A percentile compares a stretch with the other conserved stretches of the same genome.
phyloP scores from a whole-genome alignment of 768 basidiomycete species.

The Termitomyces sp. region DNA sequence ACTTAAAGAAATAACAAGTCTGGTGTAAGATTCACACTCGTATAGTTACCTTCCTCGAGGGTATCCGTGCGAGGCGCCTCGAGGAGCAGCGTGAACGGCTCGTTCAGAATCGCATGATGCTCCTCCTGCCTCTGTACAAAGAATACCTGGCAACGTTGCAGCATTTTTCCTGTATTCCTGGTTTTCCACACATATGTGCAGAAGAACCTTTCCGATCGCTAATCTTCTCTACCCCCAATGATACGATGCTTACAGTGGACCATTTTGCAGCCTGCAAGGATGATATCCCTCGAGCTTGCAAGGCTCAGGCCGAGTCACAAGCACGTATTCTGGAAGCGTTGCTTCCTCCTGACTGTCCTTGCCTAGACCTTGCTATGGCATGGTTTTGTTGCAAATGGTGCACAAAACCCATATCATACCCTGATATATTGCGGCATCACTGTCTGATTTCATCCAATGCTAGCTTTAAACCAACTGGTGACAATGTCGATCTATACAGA shows the following conservation, averaged over 20 bases:
- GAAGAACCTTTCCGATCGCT: constrained; percentile 17
- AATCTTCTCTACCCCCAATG: constrained; percentile 13
- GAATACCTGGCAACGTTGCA: not conserved
- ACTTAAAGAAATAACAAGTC: constrained; percentile 7
- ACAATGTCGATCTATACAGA: constrained; percentile 9
- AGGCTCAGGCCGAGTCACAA: constrained; percentile 17
- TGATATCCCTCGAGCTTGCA: constrained; percentile 8
- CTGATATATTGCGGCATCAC: constrained; percentile 22
- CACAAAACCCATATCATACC: constrained; percentile 24
- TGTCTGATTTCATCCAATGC: constrained; percentile 13
- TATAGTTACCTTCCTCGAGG: constrained; percentile 12
- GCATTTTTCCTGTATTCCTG: constrained; percentile 4
- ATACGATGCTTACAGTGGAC: not conserved
- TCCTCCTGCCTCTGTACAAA: not conserved
- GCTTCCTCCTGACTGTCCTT: constrained; percentile 1
- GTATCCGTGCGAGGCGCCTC: constrained; percentile 7
- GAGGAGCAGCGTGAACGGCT: not conserved
- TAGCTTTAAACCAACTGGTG: not conserved
- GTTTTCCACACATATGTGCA: constrained; percentile 11
- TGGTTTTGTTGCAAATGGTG: constrained; percentile 29
- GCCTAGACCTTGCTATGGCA: constrained; percentile 22
- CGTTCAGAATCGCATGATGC: not conserved
- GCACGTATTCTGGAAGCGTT: constrained; percentile 8
- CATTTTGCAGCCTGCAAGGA: constrained; percentile 7
- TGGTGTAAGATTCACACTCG: constrained; percentile 19